Evolutionary conservation across 2,329 filamentous ascomycete genomes (phyloP).

Genomic region (Arthrobotrys sphaeroides): DNA sequence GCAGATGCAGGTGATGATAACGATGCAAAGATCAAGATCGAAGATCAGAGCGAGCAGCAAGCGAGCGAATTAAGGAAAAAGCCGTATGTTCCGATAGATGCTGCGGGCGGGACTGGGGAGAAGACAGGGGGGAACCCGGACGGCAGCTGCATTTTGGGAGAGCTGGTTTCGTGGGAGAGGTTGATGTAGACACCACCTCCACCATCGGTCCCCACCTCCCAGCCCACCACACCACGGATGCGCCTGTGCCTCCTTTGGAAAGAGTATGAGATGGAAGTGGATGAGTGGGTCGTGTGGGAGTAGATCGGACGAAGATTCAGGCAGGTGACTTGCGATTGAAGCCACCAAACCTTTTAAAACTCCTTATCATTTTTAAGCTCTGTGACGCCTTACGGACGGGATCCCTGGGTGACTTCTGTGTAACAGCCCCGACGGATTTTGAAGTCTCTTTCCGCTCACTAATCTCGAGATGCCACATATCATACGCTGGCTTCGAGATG

Average conservation of each 20-base stretch:
- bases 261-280: too few species aligned
- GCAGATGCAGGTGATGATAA: constrained; percentile 26
- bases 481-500: too few species aligned
- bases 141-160: constrained; percentile 50
- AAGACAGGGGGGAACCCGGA: constrained; percentile 49
- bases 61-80: constrained; percentile 49
- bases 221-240: not conserved
- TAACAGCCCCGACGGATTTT: not conserved
- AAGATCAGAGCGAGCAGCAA: constrained; percentile 12
- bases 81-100: constrained; percentile 53
- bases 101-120: constrained; percentile 51
- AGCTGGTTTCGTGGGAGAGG: constrained; percentile 46
- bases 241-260: not conserved
- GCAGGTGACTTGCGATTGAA: not conserved
- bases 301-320: not conserved
- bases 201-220: not conserved
- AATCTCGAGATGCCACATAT: too few species aligned
- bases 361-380: too few species aligned
- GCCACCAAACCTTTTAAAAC: not conserved
- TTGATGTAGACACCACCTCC: constrained; percentile 17
- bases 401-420: not conserved
- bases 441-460: not conserved
- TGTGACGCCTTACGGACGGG: not conserved
- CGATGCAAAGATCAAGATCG: constrained; percentile 24
- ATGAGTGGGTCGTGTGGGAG: constrained; percentile 13